phyloP scores from a whole-genome alignment of 768 basidiomycete species.

The Dioszegia crocea region DNA sequence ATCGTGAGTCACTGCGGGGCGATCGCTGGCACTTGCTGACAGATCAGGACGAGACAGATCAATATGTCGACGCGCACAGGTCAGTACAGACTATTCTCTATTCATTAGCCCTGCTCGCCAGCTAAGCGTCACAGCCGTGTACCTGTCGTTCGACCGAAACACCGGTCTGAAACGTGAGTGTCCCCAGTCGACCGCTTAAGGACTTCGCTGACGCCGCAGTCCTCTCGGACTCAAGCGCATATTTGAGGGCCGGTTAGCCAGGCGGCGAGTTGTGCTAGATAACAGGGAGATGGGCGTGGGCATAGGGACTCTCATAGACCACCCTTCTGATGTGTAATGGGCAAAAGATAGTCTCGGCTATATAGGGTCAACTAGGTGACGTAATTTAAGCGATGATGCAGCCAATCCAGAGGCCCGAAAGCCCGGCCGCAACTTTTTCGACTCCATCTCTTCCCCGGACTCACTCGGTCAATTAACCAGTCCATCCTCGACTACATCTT shows the following conservation, averaged over 20 bases:
- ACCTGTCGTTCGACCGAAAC: slow-evolving; percentile 33
- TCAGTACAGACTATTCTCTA: slow-evolving; percentile 7
- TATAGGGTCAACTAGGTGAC: not conserved
- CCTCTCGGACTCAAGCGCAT: slow-evolving; percentile 29
- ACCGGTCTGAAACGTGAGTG: slow-evolving; percentile 20
- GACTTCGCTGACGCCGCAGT: not conserved
- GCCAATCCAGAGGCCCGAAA: too few relatives aligned
- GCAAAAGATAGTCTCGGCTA: not conserved
- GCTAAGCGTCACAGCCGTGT: slow-evolving; percentile 24
- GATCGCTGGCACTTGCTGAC: not conserved
- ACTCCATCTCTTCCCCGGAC: not conserved
- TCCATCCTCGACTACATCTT: too few relatives aligned
- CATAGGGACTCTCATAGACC: slow-evolving; percentile 19
- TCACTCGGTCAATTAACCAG: too few relatives aligned
- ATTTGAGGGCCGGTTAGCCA: slow-evolving; percentile 30
- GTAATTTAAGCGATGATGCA: not conserved
- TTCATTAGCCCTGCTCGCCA: not conserved
- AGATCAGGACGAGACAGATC: slow-evolving; percentile 40
- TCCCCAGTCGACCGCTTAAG: not conserved
- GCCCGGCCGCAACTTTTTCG: not conserved
- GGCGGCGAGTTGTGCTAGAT: slow-evolving; percentile 21
- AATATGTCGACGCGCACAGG: slow-evolving; percentile 42
- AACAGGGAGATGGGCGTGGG: not conserved
- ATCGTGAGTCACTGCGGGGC: slow-evolving; percentile 25
- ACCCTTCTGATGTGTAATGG: slow-evolving; percentile 10